Base-by-base conservation (phyloP, 257 asterid species). In the Capsicum baccatum region DNA sequence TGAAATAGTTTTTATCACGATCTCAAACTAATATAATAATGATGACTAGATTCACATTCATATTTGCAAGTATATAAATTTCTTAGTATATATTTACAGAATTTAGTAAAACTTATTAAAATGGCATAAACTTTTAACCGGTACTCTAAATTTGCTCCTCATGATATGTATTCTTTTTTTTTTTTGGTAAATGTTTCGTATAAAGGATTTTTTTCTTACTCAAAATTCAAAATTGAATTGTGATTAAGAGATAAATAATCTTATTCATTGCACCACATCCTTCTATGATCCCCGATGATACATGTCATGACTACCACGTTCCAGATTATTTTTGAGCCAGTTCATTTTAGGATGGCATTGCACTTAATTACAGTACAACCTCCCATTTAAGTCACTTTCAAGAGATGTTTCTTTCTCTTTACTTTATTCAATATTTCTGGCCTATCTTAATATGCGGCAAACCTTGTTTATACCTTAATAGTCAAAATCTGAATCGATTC, bases 331-430 rank as follows among this genome's bases (percentile, higher is more conserved):
- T 76, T 54, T 13, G 26, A 26, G 50, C 48, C 81, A 76, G 63
- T 14, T 52, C 63, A 76, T 76, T 76, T 8, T 76, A 76, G 26
- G 63, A 76, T 76, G 63, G 26, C 81, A 76, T 76, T 52, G 14
- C 64, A 26, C 19, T 26, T 26, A 26, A 26, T 26, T 26, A 26
- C 1, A 26, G 17, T 26, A 37, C 3, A 1, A 12, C n/a, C 59
- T 73, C 50, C 8, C 5, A 12, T 9, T 26, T 26, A 64, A 76
- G 63, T 76, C 64, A 14, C 8, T 21, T 76, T 76, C 63, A 52
- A 76, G 47, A 26, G 3, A 26, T 26, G 50, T 78, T 78, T 54
- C 48, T 78, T 52, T 54, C 64, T 33, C 1, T 0, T 7, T 71
- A 71, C 14, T 52, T 52, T 76, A 13, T 54, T 76, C 26, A 54